Evolutionary conservation across 23 red algal species (phyloP).

Genomic region (Gracilaria caudata): DNA sequence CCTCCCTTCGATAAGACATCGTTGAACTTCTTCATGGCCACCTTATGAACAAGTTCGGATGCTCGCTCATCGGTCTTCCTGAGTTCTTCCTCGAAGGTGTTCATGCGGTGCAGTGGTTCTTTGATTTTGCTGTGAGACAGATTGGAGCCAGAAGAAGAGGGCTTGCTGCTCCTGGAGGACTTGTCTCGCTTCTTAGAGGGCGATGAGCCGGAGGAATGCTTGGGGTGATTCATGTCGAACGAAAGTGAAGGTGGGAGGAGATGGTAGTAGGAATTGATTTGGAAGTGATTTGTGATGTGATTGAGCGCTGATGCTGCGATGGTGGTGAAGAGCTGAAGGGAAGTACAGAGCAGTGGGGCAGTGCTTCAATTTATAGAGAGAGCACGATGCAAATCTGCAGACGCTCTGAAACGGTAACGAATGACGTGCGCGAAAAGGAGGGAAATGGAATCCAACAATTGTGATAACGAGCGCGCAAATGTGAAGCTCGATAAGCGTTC

Average conservation of each 20-base stretch:
- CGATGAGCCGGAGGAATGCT: background rate
- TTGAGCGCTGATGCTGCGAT: background rate
- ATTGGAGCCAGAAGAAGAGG: background rate
- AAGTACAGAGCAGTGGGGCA: background rate
- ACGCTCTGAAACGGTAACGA: background rate
- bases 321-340: background rate
- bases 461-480: background rate
- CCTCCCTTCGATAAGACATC: background rate
- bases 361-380: conserved; percentile 5
- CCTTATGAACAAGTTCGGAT: background rate
- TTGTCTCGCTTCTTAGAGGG: background rate
- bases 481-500: background rate
- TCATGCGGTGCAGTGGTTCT: too few relatives aligned
- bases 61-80: background rate
- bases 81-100: background rate
- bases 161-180: background rate
- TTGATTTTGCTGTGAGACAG: background rate
- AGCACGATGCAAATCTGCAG: background rate
- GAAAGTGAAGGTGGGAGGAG: background rate
- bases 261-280: background rate
- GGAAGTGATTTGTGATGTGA: background rate
- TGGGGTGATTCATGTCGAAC: background rate
- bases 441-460: conserved; percentile 10
- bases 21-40: conserved; percentile 3
- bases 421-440: background rate